Evolutionary conservation across 1,284 basidiomycete genomes (phyloP), one percentile per base, ranked within the genome.

Genomic region (Trichosporon faecale): DNA sequence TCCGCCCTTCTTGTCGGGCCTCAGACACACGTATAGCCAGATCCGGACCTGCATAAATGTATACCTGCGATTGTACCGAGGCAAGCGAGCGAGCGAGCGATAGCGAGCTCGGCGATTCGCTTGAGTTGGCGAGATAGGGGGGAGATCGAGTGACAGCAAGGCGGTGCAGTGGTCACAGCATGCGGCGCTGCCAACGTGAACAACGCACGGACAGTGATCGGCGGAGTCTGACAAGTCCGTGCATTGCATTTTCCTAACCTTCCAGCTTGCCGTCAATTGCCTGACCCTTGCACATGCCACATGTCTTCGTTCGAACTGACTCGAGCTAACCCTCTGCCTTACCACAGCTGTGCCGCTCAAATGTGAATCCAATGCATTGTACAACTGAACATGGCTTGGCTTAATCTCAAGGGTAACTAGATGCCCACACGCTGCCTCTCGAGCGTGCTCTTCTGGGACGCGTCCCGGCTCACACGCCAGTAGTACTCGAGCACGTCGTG

Each of bases 401-500:
- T n/a, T n/a, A 44, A n/a, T 44, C 40, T 44, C 33, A 5, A 9
- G 5, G 33, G 33, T 9, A 9, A 33, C 25, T 67, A 76, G 6
- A 76, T 64, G 27, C 75, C 75, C 0, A 80, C 77, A n/a, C 78
- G 72, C 73, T 82, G 79, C 68, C 80, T 71, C 70, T 80, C 82
- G 49, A 83, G 68, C n/a, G 77, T 71, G 63, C 77, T 79, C 88
- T 85, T 85, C 74, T 84, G 84, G 52, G 79, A 74, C 33, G 77
- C 73, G 66, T 84, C 83, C 27, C 84, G 75, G 9, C 79, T 81
- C 7, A 85, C 83, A 64, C 84, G 82, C 94, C 93, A 95, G 79
- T 95, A 97, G 79, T 93, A 90, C 75, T 96, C 93, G 87, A 97
- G 91, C 27, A 94, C 92, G 75, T 93, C 90, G 73, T 88, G 89